Evolutionary conservation across 140 eudicot genomes (phyloP), one percentile per base, ranked within the genome.

Genomic region (Oenanthe javanica): DNA sequence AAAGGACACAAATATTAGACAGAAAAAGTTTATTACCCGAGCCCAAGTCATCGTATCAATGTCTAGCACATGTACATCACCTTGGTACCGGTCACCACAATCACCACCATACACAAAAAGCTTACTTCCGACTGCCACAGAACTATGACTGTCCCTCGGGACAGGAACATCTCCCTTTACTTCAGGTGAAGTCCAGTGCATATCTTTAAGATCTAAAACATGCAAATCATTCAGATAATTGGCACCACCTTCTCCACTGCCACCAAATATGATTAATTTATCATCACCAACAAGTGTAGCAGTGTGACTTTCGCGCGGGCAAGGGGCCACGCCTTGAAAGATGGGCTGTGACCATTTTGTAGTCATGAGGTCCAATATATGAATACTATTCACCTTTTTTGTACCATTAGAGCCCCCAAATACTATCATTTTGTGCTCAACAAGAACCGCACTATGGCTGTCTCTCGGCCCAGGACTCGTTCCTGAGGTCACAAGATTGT

Each of bases 391-490:
- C 18, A 89, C 94, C 80, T 94, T 94, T 84, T 80, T 89, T 66
- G 79, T 84, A 52, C 98, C 98, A 63, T 94, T 86, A 49, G 98
- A 90, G 73, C 98, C 98, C 27, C 98, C 98, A 69, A 94, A 94
- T 8, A 94, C 87, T 1, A 92, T 75, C 94, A 94, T 92, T 80
- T 63, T 89, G 72, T 89, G 89, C 21, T 89, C 96, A 47, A 93
- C 89, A 0, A 92, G 81, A 11, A 88, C 92, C 1, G 94, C 93
- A 9, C 91, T 92, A 79, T 94, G 98, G 89, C 98, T 94, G 69
- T 94, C 98, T 77, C 98, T 85, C 9, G 97, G 96, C 73, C 98
- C 97, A 1, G 98, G 98, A 14, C 93, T 94, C 6, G 47, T 84
- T 52, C 97, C 98, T 0, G 87, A 83, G 45, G 98, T 92, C 71